Conservation (phyloP, 179 eudicot species). For the Silene noctiflora region DNA sequence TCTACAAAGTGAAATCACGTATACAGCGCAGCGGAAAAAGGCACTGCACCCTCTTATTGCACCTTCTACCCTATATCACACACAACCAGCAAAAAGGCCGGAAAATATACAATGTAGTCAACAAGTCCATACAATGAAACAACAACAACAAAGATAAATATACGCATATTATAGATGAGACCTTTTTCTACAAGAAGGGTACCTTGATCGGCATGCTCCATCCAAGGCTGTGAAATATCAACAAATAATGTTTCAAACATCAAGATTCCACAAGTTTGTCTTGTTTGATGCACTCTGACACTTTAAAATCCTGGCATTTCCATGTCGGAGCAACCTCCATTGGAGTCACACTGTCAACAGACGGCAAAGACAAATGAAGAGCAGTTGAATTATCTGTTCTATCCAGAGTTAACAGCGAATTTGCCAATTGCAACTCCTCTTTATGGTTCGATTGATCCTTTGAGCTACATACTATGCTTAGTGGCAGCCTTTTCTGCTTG, state of each 20-base stretch:
- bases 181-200: conserved; percentile 38
- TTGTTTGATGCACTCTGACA: conserved; percentile 51
- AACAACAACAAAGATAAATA: conserved; percentile 23
- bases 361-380: conserved; percentile 28
- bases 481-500: conserved; percentile 73
- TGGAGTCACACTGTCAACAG: conserved; percentile 31
- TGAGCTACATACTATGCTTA: conserved; percentile 62
- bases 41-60: conserved; percentile 23
- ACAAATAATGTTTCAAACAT: conserved; percentile 28
- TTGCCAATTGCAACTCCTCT: conserved; percentile 47
- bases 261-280: conserved; percentile 67
- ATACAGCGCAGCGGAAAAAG: conserved; percentile 22
- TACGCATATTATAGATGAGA: conserved; percentile 17
- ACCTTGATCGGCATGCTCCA: conserved; percentile 43
- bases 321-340: conserved; percentile 47
- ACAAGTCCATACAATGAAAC: conserved; percentile 38
- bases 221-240: conserved; percentile 25
- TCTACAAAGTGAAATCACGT: conserved; percentile 26
- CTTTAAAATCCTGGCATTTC: conserved; percentile 75
- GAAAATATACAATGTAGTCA: conserved; percentile 35
- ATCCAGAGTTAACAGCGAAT: conserved; percentile 27
- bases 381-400: conserved; percentile 29
- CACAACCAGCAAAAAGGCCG: conserved; percentile 3
- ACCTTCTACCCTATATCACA: conserved; percentile 30
- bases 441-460: conserved; percentile 59